Base-by-base conservation (phyloP, 768 basidiomycete species). In the Postia placenta region DNA sequence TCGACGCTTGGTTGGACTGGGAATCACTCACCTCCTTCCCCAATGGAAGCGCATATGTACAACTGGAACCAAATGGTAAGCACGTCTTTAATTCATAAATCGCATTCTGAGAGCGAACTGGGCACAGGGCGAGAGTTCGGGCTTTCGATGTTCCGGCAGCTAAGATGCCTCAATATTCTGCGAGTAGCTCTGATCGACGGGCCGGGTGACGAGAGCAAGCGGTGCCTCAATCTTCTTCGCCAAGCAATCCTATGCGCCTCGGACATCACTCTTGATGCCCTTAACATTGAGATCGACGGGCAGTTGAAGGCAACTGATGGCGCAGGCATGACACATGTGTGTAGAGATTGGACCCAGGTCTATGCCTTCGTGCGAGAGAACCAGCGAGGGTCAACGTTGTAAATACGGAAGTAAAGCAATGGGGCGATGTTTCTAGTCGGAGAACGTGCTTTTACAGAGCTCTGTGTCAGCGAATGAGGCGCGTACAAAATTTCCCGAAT, bases 221-320 rank as follows among this genome's bases (percentile, higher is more conserved):
- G 65, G 33, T 68, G 67, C 44, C 56, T 67, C 23, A 64, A 68
- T 44, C 60, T 64, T 24, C 43, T 68, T 4, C 51, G 66, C 5
- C 66, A 68, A 50, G 55, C 58, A 5, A 54, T 66, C 2, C 51
- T 68, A 36, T 68, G 67, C 47, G 54, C 56, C 1, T 58, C 61
- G 24, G 66, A 68, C 45, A 45, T 60, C 20, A 66, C 64, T 14
- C 57, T 67, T 12, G 66, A 66, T 41, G 60, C 66, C 2, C n/a
- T 43, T 11, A 24, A 43, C 17, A 14, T 25, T n/a, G 23, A 26
- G 42, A 25, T 22, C 42, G 26, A 43, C 7, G 42, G 42, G 11
- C 25, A 25, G 12, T 12, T 43, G 17, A 15, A 17, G 6, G 42
- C 24, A 3, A 43, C 42, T 7, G 26, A 43, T 27, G 52, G 54